These are phyloP conservation scores for Hemisphaericaspora subhashii DNA, from an alignment of 1,139 yeast species.

Conservation along the genomic window DNA sequence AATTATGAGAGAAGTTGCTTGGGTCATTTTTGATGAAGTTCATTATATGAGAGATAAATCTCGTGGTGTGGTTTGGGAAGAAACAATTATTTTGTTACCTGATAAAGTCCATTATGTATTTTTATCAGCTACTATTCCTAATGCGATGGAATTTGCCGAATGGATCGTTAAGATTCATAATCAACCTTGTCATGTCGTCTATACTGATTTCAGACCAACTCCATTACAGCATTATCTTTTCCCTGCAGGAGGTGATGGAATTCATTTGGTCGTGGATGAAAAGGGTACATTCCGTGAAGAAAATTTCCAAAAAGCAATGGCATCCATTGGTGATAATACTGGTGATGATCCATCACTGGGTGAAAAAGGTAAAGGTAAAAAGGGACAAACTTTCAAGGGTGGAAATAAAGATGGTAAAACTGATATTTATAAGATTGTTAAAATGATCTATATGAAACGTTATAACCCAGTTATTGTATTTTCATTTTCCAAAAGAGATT, in stretches of 20 bases:
- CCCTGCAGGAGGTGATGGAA: slow-evolving; percentile 98
- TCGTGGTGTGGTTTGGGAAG: slow-evolving; percentile 99
- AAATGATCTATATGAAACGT: slow-evolving; percentile 94
- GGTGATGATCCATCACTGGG: slow-evolving; percentile 81
- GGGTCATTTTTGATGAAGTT: slow-evolving; percentile 95
- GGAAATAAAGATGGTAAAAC: slow-evolving; percentile 82
- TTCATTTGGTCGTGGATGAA: slow-evolving; percentile 95
- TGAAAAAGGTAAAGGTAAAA: slow-evolving; percentile 61
- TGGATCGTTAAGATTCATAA: slow-evolving; percentile 95
- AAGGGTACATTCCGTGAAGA: slow-evolving; percentile 95
- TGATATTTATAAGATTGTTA: slow-evolving; percentile 94
- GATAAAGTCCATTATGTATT: slow-evolving; percentile 89
- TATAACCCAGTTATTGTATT: slow-evolving; percentile 98
- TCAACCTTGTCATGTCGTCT: slow-evolving; percentile 98
- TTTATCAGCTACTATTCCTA: slow-evolving; percentile 95
- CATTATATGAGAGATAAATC: slow-evolving; percentile 95
- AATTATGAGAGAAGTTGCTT: slow-evolving; percentile 93
- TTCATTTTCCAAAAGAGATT: slow-evolving; percentile 93
- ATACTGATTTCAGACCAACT: slow-evolving; percentile 97
- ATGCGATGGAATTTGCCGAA: slow-evolving; percentile 97
- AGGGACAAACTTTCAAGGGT: slow-evolving; percentile 86
- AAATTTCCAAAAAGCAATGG: slow-evolving; percentile 98
- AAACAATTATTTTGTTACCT: slow-evolving; percentile 91
- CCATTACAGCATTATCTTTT: slow-evolving; percentile 96
- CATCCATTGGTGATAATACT: slow-evolving; percentile 74